phyloP scores from a whole-genome alignment of 2,329 filamentous ascomycete species.

The Aspergillus vadensis region DNA sequence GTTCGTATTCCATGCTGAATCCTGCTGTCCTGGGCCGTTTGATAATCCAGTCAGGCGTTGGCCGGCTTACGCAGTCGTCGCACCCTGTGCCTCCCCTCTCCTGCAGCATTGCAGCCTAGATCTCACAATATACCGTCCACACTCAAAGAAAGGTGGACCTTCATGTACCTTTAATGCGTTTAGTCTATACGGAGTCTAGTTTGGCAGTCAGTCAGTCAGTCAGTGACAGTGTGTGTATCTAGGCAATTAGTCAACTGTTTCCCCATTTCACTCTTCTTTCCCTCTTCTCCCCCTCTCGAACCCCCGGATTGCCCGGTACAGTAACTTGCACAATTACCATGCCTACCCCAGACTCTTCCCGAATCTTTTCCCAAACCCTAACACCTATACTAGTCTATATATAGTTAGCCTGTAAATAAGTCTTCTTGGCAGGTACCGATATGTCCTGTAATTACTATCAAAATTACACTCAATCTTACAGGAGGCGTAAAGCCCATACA shows the following conservation, averaged over 20 bases:
- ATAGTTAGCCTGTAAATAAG: not conserved
- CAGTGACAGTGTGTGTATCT: too few relatives aligned
- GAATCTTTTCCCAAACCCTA: too few relatives aligned
- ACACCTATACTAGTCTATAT: not conserved
- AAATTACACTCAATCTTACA: not conserved
- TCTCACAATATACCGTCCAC: not conserved
- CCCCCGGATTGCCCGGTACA: too few relatives aligned
- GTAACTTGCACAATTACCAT: too few relatives aligned
- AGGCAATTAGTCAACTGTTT: too few relatives aligned
- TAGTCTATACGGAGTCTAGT: too few relatives aligned
- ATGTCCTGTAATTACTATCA: not conserved
- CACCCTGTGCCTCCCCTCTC: not conserved
- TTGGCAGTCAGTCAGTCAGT: too few relatives aligned
- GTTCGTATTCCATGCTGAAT: conserved; percentile 11
- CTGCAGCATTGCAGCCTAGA: conserved; percentile 2
- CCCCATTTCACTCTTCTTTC: too few relatives aligned
- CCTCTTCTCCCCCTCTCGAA: too few relatives aligned
- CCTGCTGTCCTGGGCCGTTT: not conserved
- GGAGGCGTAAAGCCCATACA: not conserved
- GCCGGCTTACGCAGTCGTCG: conserved; percentile 1
- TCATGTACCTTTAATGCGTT: too few relatives aligned
- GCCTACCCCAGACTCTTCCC: too few relatives aligned
- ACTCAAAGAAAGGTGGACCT: too few relatives aligned
- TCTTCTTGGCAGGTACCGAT: not conserved
- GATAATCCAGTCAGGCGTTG: conserved; percentile 10